Percentiles rank a stretch among this genome's conserved stretches.
Conservation (phyloP, 257 asterid genomes). For the Plectranthus barbatus region DNA sequence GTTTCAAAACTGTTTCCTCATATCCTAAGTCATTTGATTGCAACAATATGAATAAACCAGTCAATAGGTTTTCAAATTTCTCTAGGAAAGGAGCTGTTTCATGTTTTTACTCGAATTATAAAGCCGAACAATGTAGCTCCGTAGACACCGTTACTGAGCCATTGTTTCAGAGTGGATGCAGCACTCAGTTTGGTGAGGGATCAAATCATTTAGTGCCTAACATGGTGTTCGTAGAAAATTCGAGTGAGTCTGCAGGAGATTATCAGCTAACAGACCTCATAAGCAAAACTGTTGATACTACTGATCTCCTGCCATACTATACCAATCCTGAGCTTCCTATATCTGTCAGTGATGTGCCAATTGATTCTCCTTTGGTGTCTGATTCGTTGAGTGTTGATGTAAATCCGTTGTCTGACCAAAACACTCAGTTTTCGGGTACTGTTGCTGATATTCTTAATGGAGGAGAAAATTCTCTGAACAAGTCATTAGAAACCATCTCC, state of each 20-base stretch:
- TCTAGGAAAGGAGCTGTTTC: slow-evolving; percentile 23
- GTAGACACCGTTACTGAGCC: slow-evolving; percentile 8
- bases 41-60: slow-evolving; percentile 28
- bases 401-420: slow-evolving; percentile 31
- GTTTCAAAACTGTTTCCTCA: slow-evolving; percentile 31
- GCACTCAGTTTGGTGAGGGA: slow-evolving; percentile 20
- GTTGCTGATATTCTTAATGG: slow-evolving; percentile 24
- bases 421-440: slow-evolving; percentile 11
- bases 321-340: slow-evolving; percentile 17
- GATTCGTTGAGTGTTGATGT: slow-evolving; percentile 27
- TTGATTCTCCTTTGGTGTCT: slow-evolving; percentile 27
- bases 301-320: slow-evolving; percentile 14
- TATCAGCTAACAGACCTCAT: slow-evolving; percentile 28
- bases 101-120: slow-evolving; percentile 28
- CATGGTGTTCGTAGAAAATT: slow-evolving; percentile 33
- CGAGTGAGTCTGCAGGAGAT: slow-evolving; percentile 25
- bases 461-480: slow-evolving; percentile 40
- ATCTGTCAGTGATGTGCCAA: slow-evolving; percentile 18
- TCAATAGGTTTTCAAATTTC: slow-evolving; percentile 23
- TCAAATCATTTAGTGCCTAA: slow-evolving; percentile 18
- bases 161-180: slow-evolving; percentile 15
- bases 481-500: slow-evolving; percentile 38
- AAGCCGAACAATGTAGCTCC: slow-evolving; percentile 20
- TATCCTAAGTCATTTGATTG: slow-evolving; percentile 35
- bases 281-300: slow-evolving; percentile 15